Conservation (phyloP, 768 basidiomycete species). For the Suillus alpinus region DNA sequence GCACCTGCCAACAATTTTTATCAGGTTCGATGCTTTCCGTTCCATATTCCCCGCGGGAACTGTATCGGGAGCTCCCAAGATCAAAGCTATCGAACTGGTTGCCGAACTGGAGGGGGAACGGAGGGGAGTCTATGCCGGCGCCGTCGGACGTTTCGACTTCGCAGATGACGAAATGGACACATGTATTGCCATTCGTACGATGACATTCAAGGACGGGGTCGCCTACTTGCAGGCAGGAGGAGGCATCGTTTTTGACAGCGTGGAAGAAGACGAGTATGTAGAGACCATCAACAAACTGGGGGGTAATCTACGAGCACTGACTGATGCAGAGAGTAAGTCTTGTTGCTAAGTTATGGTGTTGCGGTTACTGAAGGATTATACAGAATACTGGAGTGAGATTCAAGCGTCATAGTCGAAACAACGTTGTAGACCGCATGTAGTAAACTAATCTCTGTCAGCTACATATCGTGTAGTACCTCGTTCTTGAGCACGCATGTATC, state of each 20-base stretch:
- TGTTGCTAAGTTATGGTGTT: neutral
- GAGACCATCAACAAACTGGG: slow-evolving; percentile 95
- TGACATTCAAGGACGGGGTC: slow-evolving; percentile 91
- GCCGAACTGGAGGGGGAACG: slow-evolving; percentile 83
- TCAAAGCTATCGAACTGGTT: slow-evolving; percentile 95
- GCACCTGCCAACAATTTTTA: slow-evolving; percentile 6
- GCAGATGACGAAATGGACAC: slow-evolving; percentile 94
- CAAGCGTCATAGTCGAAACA: slow-evolving; percentile 44
- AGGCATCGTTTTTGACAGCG: slow-evolving; percentile 95
- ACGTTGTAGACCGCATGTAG: slow-evolving; percentile 19
- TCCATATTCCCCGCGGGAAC: slow-evolving; percentile 99
- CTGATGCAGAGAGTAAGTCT: slow-evolving; percentile 81
- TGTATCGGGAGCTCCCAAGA: slow-evolving; percentile 97
- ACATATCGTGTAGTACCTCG: slow-evolving; percentile 2
- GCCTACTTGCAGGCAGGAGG: slow-evolving; percentile 96
- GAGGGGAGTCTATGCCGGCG: slow-evolving; percentile 94
- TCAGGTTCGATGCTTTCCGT: slow-evolving; percentile 95
- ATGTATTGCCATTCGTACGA: slow-evolving; percentile 97
- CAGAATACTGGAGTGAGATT: slow-evolving; percentile 71
- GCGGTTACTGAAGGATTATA: slow-evolving; percentile 18
- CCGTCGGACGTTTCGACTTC: slow-evolving; percentile 97
- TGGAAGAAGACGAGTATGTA: slow-evolving; percentile 94
- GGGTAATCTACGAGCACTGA: slow-evolving; percentile 82
- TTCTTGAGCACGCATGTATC: slow-evolving; percentile 4
- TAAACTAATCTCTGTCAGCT: neutral